Base-by-base conservation (phyloP, 2,329 filamentous ascomycete genomes). In the Colletotrichum lini region DNA sequence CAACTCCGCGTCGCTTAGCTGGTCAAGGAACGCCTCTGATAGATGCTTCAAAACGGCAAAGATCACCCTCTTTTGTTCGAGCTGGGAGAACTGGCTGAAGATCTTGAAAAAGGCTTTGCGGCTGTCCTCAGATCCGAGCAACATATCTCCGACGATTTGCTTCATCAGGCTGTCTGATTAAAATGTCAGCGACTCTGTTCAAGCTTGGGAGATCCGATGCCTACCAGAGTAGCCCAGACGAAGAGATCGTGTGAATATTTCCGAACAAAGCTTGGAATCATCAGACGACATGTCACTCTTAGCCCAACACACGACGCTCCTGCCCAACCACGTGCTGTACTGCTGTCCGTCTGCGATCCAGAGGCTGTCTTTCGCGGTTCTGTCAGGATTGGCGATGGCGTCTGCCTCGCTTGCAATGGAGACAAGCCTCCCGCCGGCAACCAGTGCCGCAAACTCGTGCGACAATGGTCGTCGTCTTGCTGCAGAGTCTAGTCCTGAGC, bases 211-310 rank as follows among this genome's bases (percentile, higher is more conserved):
- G 16, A 47, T 44, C 26, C 16, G 0, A 30, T 18, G 45, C 83
- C 78, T 84, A 93, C 94, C 92, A 64, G 87, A 84, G 80, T 96
- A 94, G 3, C 94, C 94, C 40, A 98, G 80, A 40, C 88, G 91
- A 70, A 96, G 82, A 1, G 89, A 85, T 73, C 92, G 91, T 4
- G 88, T 81, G 16, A 90, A 81, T 1, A 91, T 60, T 3, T 86
- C 84, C 18, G 83, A 84, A 53, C 82, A 84, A 9, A 86, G 76
- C 59, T 82, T 86, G 15, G 79, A 72, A 10, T 82, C 81, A 13
- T 79, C 74, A 74, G 79, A 80, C 75, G 67, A 73, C 42, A 73
- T 79, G 66, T 66, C 74, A 16, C 42, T 40, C 56, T 74, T 79
- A 53, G 77, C 80, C 84, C 81, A 91, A 35, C 74, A 78, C 40